Base-by-base conservation (phyloP, 2,329 filamentous ascomycete genomes). In the Aspergillus viridinutans region DNA sequence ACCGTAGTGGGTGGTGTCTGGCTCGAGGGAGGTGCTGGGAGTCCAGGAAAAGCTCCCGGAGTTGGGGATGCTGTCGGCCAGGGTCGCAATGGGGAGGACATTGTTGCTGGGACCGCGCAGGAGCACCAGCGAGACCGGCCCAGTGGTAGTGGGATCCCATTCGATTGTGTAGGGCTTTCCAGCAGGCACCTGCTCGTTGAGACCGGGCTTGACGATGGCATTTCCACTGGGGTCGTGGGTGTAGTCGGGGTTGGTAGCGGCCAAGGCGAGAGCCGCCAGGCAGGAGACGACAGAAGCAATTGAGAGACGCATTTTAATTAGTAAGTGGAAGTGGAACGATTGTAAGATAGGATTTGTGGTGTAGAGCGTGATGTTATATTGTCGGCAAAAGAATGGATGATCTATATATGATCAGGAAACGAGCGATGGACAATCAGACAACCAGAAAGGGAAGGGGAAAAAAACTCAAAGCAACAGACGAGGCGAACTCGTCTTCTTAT, bases 91-190 rank as follows among this genome's bases (percentile, higher is more conserved):
- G 48, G 81, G 79, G 42, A 76, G 63, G 49, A 83, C 78, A 74
- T 86, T 83, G 72, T 57, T 75, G 62, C 79, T 75, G 32, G 84
- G 83, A 29, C 85, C 85, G 67, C 81, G 81, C 64, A 86, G 81
- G 62, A 87, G 81, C 57, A 84, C 70, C 56, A 88, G 74, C 14
- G 82, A 82, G 67, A 87, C 76, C 26, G 61, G 61, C 17, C 72
- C 70, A 10, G 60, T 53, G 55, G 67, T 70, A 59, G 71, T 71
- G 54, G 76, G 72, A 4, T 76, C 61, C 85, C 85, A 88, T 61
- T 77, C 83, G 78, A 87, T 83, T 66, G 74, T 78, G 79, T 77
- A 87, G 54, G 76, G 66, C 70, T 78, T 67, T 70, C 83, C 83
- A 58, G 73, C 83, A 17, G 80, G 79, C 54, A 87, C 82, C 53